A percentile compares a stretch with the other conserved stretches of the same genome.
These are phyloP conservation scores for Arabidopsis arenosa DNA, from an alignment of 345 rosid genomes.

Conservation along the genomic window DNA sequence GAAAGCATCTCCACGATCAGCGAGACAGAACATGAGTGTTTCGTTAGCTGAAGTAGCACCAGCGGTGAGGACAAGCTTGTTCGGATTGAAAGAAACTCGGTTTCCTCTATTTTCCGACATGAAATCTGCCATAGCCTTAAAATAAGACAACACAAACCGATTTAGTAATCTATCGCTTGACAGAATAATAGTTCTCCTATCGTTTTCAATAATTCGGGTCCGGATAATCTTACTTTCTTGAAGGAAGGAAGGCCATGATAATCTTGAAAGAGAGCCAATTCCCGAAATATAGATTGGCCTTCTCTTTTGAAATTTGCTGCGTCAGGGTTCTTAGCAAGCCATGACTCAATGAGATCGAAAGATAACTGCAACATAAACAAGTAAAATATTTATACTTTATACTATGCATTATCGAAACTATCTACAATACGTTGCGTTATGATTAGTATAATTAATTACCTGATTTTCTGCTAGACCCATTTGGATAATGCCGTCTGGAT, in stretches of 20 bases:
- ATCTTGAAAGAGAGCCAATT: constrained; percentile 88
- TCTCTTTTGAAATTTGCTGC: constrained; percentile 61
- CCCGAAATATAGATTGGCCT: constrained; percentile 68
- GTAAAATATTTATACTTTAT: neutral
- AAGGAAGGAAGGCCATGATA: constrained; percentile 73
- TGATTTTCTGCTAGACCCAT: constrained; percentile 91
- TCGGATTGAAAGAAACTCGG: constrained; percentile 65
- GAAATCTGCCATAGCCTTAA: constrained; percentile 70
- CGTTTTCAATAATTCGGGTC: neutral
- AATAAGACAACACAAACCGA: neutral
- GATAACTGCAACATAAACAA: constrained; percentile 55
- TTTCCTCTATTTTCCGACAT: constrained; percentile 83
- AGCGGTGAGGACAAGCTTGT: constrained; percentile 68
- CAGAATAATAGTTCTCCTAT: neutral
- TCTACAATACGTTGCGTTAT: constrained; percentile 9
- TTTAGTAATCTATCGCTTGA: constrained; percentile 23
- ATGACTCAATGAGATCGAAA: constrained; percentile 67
- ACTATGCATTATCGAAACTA: neutral
- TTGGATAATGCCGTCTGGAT: constrained; percentile 74
- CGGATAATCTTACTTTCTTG: constrained; percentile 55
- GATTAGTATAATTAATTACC: constrained; percentile 37
- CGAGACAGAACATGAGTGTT: constrained; percentile 73
- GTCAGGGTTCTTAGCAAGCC: constrained; percentile 70
- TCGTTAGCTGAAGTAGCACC: constrained; percentile 88
- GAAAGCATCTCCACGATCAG: constrained; percentile 73